phyloP scores from a whole-genome alignment of 129 eudicot genomes.

The carrot (Daucus carota) region DNA sequence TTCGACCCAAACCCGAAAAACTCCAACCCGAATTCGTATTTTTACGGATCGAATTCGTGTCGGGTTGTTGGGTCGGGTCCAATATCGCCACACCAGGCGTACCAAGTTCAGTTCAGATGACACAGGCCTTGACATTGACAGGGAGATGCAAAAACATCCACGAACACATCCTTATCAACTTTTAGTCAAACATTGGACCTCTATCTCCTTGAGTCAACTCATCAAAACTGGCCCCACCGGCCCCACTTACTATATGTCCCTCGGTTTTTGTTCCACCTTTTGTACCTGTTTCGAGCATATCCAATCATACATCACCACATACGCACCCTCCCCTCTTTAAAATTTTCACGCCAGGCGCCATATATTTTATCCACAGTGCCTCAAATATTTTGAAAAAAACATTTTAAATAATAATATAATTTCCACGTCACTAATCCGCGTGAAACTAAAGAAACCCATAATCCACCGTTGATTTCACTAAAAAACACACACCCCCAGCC shows the following conservation, averaged over 20 bases:
- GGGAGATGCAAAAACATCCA: not conserved
- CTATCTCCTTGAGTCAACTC: not conserved
- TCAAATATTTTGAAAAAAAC: not conserved
- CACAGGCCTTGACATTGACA: not conserved
- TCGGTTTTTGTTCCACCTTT: not conserved
- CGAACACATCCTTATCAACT: not conserved
- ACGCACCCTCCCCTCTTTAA: not conserved
- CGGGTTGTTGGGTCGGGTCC: no score
- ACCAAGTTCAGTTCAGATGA: no score
- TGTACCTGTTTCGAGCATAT: not conserved
- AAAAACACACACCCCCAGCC: conserved; percentile 19
- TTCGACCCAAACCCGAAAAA: no score
- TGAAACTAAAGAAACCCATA: not conserved
- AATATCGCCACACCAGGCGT: no score
- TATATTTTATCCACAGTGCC: no score
- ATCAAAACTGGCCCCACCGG: not conserved
- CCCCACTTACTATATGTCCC: not conserved
- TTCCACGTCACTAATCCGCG: conserved; percentile 6
- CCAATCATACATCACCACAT: not conserved
- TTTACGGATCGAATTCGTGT: no score
- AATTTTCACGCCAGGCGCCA: not conserved
- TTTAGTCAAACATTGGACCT: not conserved
- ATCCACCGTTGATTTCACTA: not conserved
- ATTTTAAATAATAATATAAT: not conserved
- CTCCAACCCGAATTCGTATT: no score